Percentiles rank a stretch among this genome's conserved stretches.
Conservation (phyloP, 108 stramenopile species). For the Skeletonema menzelii region DNA sequence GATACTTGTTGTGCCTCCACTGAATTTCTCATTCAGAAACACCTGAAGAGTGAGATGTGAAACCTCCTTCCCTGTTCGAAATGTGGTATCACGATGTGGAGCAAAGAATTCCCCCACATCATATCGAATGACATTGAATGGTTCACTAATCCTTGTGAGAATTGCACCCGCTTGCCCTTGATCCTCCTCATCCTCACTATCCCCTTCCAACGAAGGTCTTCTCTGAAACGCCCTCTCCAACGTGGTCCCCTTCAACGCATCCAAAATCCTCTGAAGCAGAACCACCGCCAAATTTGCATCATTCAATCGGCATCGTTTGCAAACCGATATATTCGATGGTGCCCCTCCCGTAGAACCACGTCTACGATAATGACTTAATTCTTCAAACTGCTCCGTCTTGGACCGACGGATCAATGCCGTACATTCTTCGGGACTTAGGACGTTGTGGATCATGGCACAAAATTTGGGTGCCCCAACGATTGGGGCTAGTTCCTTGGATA, state of each 20-base stretch:
- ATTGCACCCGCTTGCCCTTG: background rate
- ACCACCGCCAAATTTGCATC: conserved; percentile 7
- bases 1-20: background rate
- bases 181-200: background rate
- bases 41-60: background rate
- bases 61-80: background rate
- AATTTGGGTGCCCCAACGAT: conserved; percentile 6
- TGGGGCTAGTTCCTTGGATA: conserved; percentile 11
- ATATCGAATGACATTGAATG: background rate
- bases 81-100: background rate
- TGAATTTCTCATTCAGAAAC: background rate
- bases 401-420: conserved; percentile 8
- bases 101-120: background rate
- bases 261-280: background rate
- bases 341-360: background rate
- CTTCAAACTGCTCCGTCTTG: conserved; percentile 21
- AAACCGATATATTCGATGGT: background rate
- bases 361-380: conserved; percentile 13
- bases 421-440: conserved; percentile 38
- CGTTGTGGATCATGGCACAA: conserved; percentile 13
- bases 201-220: background rate
- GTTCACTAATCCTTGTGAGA: background rate
- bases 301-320: conserved; percentile 13
- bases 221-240: background rate
- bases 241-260: background rate